Evolutionary conservation across 495 filamentous ascomycete species (phyloP).

Genomic region (Viridothelium virens): DNA sequence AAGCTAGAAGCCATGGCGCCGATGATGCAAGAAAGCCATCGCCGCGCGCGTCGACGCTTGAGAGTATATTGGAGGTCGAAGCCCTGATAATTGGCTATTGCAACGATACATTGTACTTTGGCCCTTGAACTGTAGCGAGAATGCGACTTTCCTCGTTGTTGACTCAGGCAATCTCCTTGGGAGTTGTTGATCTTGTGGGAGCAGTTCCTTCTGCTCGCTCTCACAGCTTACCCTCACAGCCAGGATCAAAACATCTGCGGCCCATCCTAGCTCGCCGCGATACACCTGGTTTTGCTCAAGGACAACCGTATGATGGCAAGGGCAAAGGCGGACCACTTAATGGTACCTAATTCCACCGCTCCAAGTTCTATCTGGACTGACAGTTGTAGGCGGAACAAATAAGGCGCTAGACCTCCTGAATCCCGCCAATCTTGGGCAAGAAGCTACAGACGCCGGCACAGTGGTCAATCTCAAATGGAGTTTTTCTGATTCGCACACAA

Average conservation of each 20-base stretch:
- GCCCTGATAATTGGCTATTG: too few relatives aligned
- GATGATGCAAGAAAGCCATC: too few relatives aligned
- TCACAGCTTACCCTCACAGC: background rate
- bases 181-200: background rate
- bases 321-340: background rate
- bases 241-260: background rate
- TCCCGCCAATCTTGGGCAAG: background rate
- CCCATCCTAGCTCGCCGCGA: background rate
- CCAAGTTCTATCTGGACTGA: background rate
- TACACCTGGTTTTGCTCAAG: background rate
- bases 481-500: slow-evolving; percentile 58
- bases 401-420: background rate
- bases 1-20: background rate
- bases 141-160: background rate
- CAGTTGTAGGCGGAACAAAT: background rate
- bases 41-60: too few relatives aligned
- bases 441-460: background rate
- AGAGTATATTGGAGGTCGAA: too few relatives aligned
- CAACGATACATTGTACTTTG: background rate
- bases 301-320: background rate
- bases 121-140: background rate
- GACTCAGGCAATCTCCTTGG: background rate
- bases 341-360: background rate
- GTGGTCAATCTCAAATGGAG: slow-evolving; percentile 36
- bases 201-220: background rate